A percentile compares a stretch with the other conserved stretches of the same genome.
phyloP scores from a whole-genome alignment of 2,329 filamentous ascomycete genomes.

The Alternaria triticimaculans region DNA sequence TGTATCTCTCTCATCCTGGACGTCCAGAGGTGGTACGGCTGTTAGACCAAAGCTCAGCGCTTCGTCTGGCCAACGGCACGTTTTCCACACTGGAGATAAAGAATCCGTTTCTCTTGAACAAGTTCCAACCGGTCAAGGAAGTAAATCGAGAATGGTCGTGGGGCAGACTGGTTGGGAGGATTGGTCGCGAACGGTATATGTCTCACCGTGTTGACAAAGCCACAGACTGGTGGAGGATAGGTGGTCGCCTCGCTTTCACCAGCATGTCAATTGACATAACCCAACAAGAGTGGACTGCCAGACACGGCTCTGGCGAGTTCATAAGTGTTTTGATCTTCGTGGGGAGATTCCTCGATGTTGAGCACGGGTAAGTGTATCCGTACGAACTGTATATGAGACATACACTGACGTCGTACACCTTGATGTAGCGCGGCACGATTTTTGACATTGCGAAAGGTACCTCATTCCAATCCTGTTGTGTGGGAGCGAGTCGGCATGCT shows the following conservation, averaged over 20 bases:
- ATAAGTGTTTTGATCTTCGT: constrained; percentile 18
- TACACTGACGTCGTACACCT: background rate
- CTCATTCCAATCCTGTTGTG: background rate
- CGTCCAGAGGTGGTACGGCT: background rate
- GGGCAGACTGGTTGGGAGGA: constrained; percentile 2
- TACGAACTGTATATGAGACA: background rate
- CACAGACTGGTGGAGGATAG: constrained; percentile 11
- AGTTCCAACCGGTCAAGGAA: background rate
- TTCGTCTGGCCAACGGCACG: background rate
- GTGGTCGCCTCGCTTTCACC: constrained; percentile 6
- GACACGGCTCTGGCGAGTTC: constrained; percentile 12
- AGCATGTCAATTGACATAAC: constrained; percentile 12
- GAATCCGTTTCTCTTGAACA: constrained; percentile 2
- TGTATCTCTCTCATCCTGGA: constrained; percentile 2
- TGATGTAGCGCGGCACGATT: constrained; percentile 5
- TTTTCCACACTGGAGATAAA: background rate
- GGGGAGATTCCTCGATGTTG: constrained; percentile 2
- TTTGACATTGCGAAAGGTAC: constrained; percentile 10
- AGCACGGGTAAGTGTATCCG: background rate
- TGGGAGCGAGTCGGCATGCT: constrained; percentile 19
- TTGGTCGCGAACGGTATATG: constrained; percentile 1
- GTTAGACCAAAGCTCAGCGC: background rate
- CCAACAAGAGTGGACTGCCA: constrained; percentile 8
- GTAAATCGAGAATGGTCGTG: constrained; percentile 7
- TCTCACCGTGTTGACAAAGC: background rate